Conservation (phyloP, 2,329 filamentous ascomycete genomes). For the Colletotrichum liriopes region DNA sequence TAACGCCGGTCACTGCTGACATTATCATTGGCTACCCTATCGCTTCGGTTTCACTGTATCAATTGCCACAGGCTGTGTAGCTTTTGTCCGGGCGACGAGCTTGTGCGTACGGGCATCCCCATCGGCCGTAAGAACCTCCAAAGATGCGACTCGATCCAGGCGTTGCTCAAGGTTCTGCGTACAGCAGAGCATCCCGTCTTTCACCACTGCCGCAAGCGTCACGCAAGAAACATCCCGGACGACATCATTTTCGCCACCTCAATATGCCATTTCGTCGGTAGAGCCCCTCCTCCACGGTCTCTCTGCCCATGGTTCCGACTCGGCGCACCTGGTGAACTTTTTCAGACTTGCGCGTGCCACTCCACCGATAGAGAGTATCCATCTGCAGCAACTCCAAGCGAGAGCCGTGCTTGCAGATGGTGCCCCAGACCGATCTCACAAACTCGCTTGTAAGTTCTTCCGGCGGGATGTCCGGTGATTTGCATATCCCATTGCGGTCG, state of each 20-base stretch:
- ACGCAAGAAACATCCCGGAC: not conserved
- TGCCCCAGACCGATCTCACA: slow-evolving; percentile 3
- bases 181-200: not conserved
- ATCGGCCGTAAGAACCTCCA: not conserved
- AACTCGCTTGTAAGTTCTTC: not conserved
- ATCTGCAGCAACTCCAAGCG: slow-evolving; percentile 14
- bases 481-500: not conserved
- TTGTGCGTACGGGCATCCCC: not conserved
- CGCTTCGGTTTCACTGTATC: no score
- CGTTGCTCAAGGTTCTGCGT: not conserved
- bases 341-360: slow-evolving; percentile 16
- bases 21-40: no score
- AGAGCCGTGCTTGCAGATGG: slow-evolving; percentile 17
- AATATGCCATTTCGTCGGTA: not conserved
- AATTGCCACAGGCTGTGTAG: no score
- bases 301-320: slow-evolving; percentile 4
- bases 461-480: not conserved
- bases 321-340: slow-evolving; percentile 6
- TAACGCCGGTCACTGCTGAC: not conserved
- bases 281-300: not conserved
- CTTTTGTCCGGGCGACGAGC: no score
- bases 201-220: not conserved
- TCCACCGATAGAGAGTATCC: slow-evolving; percentile 3
- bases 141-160: not conserved
- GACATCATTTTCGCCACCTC: not conserved